Evolutionary conservation across 768 basidiomycete species (phyloP), one percentile per base, ranked within the genome.

Genomic region (Kwoniella botswanensis): DNA sequence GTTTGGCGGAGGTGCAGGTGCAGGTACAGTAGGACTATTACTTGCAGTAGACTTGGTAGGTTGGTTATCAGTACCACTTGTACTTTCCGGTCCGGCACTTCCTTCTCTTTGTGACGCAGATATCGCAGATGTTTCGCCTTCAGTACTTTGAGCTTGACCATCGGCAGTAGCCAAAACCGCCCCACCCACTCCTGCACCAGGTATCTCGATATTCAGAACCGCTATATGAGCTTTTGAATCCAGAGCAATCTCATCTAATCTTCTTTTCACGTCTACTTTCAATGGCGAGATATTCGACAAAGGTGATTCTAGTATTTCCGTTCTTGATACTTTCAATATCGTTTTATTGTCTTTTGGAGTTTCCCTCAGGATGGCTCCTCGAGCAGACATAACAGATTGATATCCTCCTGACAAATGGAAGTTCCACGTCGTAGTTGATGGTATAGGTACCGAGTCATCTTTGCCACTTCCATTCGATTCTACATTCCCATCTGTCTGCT

Each of bases 171-270:
- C 74, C 4, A 74, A 53, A 24, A 71, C 73, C 6, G 67, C 64
- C 4, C 69, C 71, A 3, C 64, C 73, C 9, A 68, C 54, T 13
- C 65, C 63, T 46, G 58, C 53, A 7, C 71, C 71, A 15, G 69
- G 62, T 22, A 63, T 70, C 26, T 75, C 73, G 12, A 92, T 91
- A 76, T 96, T 95, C 79, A 96, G 91, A 74, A 98, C 94, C 26
- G 94, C 91, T 80, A 98, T 93, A 82, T 94, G 93, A 10, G 95
- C 93, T 71, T 89, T 86, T n/a, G 93, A 95, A 80, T 93, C 91
- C 2, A 91, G 90, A 35, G 94, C 95, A 79, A 98, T 93, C 80
- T 96, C 93, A 83, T 97, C 94, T n/a, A 98, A 88, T 66, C 90
- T 89, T 62, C 89, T 88, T 64, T 91, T 88, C 44, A 95, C 92